These are phyloP conservation scores for Epithemia pelagica DNA, from an alignment of 108 stramenopile species.

Conservation along the genomic window DNA sequence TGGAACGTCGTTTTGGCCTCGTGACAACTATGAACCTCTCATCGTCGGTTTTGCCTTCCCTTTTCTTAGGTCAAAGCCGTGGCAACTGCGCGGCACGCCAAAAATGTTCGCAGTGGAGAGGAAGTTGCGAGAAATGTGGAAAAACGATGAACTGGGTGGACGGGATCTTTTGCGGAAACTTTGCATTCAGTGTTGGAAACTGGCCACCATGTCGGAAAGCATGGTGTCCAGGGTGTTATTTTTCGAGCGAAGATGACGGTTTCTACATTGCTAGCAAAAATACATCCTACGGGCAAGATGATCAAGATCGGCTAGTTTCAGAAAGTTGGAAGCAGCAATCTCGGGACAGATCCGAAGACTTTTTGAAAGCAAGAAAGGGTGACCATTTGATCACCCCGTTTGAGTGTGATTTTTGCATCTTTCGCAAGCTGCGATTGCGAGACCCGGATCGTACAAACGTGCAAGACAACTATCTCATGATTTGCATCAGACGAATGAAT, in stretches of 20 bases:
- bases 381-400: background rate
- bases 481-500: background rate
- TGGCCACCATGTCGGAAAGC: constrained; percentile 7
- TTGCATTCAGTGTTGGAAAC: no score
- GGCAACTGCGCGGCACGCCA: no score
- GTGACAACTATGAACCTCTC: no score
- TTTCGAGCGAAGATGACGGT: background rate
- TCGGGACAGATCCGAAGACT: background rate
- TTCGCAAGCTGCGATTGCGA: background rate
- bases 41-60: no score
- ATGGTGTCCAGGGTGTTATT: constrained; percentile 13
- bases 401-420: constrained; percentile 7
- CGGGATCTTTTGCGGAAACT: no score
- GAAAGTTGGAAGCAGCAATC: background rate
- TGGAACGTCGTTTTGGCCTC: no score
- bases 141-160: no score
- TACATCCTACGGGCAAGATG: background rate
- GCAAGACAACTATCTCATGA: background rate
- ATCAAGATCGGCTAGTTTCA: background rate
- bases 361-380: background rate
- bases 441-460: background rate
- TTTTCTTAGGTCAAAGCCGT: no score
- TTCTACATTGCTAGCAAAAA: background rate
- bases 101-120: no score
- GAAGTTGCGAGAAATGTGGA: no score